A percentile compares a stretch with the other conserved stretches of the same genome.
These are phyloP conservation scores for Gyromitra esculenta DNA, from an alignment of 2,329 filamentous ascomycete genomes.

Conservation along the genomic window DNA sequence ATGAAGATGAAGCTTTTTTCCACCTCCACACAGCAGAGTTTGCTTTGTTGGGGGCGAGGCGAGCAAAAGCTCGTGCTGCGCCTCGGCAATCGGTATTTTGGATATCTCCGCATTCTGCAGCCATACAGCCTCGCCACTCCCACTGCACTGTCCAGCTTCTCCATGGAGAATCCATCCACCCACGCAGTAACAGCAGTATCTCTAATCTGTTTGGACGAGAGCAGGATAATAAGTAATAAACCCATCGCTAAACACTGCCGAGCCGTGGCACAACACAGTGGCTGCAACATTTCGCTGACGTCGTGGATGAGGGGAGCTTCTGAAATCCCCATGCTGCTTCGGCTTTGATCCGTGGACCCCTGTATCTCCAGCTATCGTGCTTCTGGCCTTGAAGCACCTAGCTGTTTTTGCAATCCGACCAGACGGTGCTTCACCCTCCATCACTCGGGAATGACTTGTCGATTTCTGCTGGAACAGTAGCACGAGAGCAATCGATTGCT, in stretches of 20 bases:
- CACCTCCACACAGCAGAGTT: background rate
- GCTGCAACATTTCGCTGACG: constrained; percentile 22
- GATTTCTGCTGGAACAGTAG: background rate
- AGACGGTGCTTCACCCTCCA: background rate
- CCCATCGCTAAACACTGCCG: background rate
- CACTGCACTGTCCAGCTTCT: no score
- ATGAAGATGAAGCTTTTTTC: constrained; percentile 18
- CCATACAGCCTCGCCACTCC: constrained; percentile 18
- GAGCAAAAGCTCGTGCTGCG: constrained; percentile 31
- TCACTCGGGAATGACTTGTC: constrained; percentile 8
- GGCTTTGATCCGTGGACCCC: background rate
- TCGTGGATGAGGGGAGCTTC: constrained; percentile 5
- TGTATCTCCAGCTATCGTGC: background rate
- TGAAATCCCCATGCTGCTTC: background rate
- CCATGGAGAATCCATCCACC: background rate
- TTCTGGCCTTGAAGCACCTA: background rate
- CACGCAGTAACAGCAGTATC: background rate
- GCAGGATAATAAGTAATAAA: background rate
- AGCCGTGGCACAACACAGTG: background rate
- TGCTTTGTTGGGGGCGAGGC: constrained; percentile 2
- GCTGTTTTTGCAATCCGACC: background rate
- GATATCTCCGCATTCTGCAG: constrained; percentile 25
- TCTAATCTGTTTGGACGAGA: background rate
- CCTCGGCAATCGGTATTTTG: constrained; percentile 39
- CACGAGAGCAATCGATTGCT: no score